Evolutionary conservation across 2,329 filamentous ascomycete genomes (phyloP), one percentile per base, ranked within the genome.

Genomic region (Ophiostoma piceae): DNA sequence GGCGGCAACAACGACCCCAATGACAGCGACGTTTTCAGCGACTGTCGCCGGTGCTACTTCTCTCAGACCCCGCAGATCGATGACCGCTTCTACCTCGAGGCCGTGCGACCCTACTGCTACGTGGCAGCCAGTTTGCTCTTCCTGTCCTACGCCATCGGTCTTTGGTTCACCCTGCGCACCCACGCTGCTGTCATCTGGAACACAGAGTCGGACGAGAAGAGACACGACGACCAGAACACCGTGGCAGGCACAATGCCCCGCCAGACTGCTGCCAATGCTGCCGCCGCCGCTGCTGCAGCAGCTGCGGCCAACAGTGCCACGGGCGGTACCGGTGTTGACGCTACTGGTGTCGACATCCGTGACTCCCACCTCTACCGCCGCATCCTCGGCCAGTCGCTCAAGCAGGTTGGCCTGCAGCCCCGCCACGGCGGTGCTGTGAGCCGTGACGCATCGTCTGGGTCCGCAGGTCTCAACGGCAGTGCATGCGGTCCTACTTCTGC

Each of bases 151-250:
- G 84, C 95, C 47, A 95, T 98, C 71, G 95, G 95, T 32, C 83
- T 99, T 16, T 92, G 95, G 84, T 99, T 99, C 79, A 99, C 95
- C 0, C 85, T 99, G 26, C 87, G 95, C 73, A 99, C 95, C 0
- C 95, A 99, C 77, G 95, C 95, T 3, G 94, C 96, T 4, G 91
- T 97, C 65, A 99, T 99, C 74, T 99, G 95, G 95, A 95, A 93
- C 75, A 90, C 86, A 9, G 94, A 97, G 72, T 78, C 84, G 2
- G 91, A 94, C 54, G 91, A 94, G 79, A 94, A 92, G 80, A 89
- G 87, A 75, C 82, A 86, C 57, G 85, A 88, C 14, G 85, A 88
- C 19, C 76, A 77, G 14, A 29, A 41, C n/a, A 37, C 12, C 14
- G 41, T 29, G 2, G 66, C 64, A 1, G n/a, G 51, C 35, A 39